A percentile compares a stretch with the other conserved stretches of the same genome.
Conservation (phyloP, 768 basidiomycete genomes). For the Pulveroboletus sp. region DNA sequence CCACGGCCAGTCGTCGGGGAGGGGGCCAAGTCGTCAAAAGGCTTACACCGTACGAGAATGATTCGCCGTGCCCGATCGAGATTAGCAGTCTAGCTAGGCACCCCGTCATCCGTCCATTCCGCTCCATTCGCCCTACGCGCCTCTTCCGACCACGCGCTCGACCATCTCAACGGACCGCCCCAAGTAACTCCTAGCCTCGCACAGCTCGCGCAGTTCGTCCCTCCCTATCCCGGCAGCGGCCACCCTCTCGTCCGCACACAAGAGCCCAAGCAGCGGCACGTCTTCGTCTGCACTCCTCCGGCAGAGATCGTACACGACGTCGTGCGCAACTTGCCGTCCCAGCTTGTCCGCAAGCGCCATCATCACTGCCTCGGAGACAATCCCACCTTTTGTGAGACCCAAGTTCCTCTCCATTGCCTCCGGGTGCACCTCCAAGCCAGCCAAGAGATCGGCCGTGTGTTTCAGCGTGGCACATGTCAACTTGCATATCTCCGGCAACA, state of each 20-base stretch:
- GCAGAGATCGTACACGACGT: slow-evolving; percentile 42
- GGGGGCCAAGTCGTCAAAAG: too few species aligned
- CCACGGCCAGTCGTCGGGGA: too few species aligned
- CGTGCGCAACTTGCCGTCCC: slow-evolving; percentile 43
- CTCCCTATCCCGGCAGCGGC: slow-evolving; percentile 19
- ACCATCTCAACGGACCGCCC: slow-evolving; percentile 33
- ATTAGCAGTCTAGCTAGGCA: slow-evolving; percentile 7
- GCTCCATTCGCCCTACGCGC: background rate
- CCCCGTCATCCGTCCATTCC: background rate
- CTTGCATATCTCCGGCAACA: slow-evolving; percentile 40
- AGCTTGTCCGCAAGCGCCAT: slow-evolving; percentile 40
- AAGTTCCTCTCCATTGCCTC: slow-evolving; percentile 40
- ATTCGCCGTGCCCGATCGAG: slow-evolving; percentile 3
- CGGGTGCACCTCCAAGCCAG: slow-evolving; percentile 38
- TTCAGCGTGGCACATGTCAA: slow-evolving; percentile 37
- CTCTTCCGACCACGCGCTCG: slow-evolving; percentile 7
- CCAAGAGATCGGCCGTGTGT: slow-evolving; percentile 34
- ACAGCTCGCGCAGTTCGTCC: slow-evolving; percentile 30
- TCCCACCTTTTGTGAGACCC: slow-evolving; percentile 35
- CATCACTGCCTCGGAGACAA: slow-evolving; percentile 46
- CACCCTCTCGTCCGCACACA: slow-evolving; percentile 29
- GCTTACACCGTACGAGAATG: background rate
- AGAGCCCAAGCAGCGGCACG: slow-evolving; percentile 30
- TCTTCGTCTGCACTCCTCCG: slow-evolving; percentile 23
- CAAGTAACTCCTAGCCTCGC: slow-evolving; percentile 37